Evolutionary conservation across 176 grass and related monocot genomes (phyloP).

Genomic region (Carex cristatella): DNA sequence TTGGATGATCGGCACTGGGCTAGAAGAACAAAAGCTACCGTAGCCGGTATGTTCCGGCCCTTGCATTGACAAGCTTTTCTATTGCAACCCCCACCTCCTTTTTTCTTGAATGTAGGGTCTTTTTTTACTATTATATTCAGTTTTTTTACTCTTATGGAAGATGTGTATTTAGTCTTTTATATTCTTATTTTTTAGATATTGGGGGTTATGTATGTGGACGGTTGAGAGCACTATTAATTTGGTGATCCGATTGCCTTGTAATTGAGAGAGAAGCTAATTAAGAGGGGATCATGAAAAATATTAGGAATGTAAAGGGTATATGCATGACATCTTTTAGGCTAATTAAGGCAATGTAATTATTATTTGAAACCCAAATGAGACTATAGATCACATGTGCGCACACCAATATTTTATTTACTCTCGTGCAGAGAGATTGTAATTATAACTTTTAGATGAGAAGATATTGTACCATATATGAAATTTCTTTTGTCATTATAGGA

Average conservation of each 20-base stretch:
- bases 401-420: background rate
- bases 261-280: background rate
- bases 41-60: background rate
- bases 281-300: background rate
- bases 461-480: background rate
- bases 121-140: slow-evolving; percentile 8
- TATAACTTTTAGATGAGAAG: background rate
- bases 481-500: background rate
- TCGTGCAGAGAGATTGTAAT: background rate
- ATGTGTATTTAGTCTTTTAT: background rate
- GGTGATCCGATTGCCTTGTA: background rate
- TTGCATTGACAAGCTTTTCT: background rate
- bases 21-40: background rate
- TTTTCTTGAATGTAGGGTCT: background rate
- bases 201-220: background rate
- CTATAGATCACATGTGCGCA: background rate
- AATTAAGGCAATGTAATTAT: background rate
- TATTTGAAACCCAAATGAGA: no score
- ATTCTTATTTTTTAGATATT: background rate
- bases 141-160: background rate
- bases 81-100: no score
- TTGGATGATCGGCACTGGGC: background rate
- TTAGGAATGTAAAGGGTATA: background rate
- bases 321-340: background rate
- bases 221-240: background rate